Base-by-base conservation (phyloP, 176 grass and related monocot genomes). In the Oryza punctata region DNA sequence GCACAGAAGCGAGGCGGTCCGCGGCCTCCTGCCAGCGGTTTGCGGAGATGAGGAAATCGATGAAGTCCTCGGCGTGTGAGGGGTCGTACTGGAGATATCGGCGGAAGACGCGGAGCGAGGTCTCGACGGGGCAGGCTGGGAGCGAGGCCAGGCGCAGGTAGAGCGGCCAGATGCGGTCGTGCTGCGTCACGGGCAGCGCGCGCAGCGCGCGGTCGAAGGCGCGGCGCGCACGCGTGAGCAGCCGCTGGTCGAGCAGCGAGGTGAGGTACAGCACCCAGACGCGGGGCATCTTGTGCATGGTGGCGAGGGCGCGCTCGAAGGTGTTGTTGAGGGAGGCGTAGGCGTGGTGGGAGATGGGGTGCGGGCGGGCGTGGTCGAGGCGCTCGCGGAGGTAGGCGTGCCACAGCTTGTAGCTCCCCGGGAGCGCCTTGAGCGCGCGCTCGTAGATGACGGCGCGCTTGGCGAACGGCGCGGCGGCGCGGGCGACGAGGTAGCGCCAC, bases 231-330 rank as follows among this genome's bases (percentile, higher is more conserved):
- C 91, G 88, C 29, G 94, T 93, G 81, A 96, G 77, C 32, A 91
- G 63, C 24, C 91, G 88, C 83, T 96, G 94, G 77, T 96, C 94
- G 81, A 85, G 70, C 10, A 96, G 89, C 40, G 91, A 87, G 8
- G 86, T 41, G 84, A 96, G 88, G 86, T 96, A 89, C 80, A 96
- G 87, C 14, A 83, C 43, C 94, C 94, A 96, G 46, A 93, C 63
- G 57, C 88, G 90, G n/a, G 94, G 94, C 94, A 96, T 96, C 86
- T 93, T 92, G 89, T 93, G 94, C 94, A 96, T 93, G 61, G 91
- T 93, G 78, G 89, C 89, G 50, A 96, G 94, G 23, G 94, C 83
- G 4, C 94, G 90, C 83, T 96, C 94, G 78, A 93, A 96, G 54
- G 91, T 93, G 86, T 96, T 93, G 94, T 96, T 87, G 80, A 93